phyloP scores from a whole-genome alignment of 75 land plant species.

The Ceratopteris richardii region DNA sequence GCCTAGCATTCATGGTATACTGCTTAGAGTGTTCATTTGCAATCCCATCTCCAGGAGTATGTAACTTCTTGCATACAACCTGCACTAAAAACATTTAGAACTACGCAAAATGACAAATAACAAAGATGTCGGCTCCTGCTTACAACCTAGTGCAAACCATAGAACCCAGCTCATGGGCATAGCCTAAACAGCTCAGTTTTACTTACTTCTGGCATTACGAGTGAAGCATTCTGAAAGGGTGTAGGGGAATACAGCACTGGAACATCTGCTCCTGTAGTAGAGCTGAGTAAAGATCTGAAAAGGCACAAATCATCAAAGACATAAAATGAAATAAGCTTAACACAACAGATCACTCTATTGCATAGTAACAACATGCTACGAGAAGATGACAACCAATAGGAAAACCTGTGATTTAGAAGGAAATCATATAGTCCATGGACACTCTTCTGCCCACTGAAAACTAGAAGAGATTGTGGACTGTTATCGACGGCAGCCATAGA shows the following conservation, averaged over 20 bases:
- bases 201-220: slow-evolving; percentile 37
- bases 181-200: too few relatives aligned
- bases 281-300: slow-evolving; percentile 50
- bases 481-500: slow-evolving; percentile 54
- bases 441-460: slow-evolving; percentile 49
- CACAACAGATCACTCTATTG: too few relatives aligned
- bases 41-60: slow-evolving; percentile 24
- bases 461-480: slow-evolving; percentile 63
- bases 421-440: slow-evolving; percentile 84
- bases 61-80: slow-evolving; percentile 72
- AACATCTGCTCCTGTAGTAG: slow-evolving; percentile 54
- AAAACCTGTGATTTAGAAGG: slow-evolving; percentile 78
- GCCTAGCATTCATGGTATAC: slow-evolving; percentile 14
- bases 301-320: not conserved
- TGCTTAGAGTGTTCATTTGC: not conserved
- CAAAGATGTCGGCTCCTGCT: too few relatives aligned
- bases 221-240: slow-evolving; percentile 67
- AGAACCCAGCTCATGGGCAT: too few relatives aligned
- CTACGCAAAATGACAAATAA: not conserved
- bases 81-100: slow-evolving; percentile 6
- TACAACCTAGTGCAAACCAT: too few relatives aligned
- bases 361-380: too few relatives aligned
- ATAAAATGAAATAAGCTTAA: not conserved
- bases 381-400: too few relatives aligned
- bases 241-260: slow-evolving; percentile 75